Conservation (phyloP, 352 stramenopile species). For the Globisporangium echinulatum region DNA sequence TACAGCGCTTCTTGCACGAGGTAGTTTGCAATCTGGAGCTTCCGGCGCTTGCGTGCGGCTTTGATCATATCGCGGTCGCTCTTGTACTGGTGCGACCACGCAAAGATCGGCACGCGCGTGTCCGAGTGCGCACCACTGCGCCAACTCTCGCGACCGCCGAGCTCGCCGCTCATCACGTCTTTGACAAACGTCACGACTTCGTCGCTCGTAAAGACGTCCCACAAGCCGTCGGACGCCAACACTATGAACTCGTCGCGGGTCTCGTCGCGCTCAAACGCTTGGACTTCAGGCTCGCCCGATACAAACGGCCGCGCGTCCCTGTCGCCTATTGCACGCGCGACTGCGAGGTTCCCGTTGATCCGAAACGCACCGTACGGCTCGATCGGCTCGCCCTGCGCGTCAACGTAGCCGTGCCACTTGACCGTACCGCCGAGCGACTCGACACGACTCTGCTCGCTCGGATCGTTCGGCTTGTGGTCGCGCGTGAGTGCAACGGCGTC, state of each 20-base stretch:
- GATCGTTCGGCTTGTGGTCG: constrained; percentile 89
- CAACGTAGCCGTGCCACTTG: constrained; percentile 86
- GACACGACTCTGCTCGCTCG: constrained; percentile 62
- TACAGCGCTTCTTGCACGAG: constrained; percentile 89
- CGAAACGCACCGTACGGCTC: constrained; percentile 88
- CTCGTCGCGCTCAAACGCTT: constrained; percentile 67
- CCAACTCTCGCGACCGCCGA: constrained; percentile 77
- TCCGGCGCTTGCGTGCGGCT: constrained; percentile 75
- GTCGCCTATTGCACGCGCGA: constrained; percentile 89
- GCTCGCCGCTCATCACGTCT: constrained; percentile 78
- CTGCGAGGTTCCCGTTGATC: constrained; percentile 90
- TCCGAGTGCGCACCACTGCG: constrained; percentile 74
- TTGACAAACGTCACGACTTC: constrained; percentile 90
- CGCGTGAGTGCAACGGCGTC: constrained; percentile 67
- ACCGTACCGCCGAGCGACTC: constrained; percentile 80
- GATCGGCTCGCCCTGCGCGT: constrained; percentile 78
- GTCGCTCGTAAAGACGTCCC: constrained; percentile 91
- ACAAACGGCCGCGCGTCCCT: constrained; percentile 84
- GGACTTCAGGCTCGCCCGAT: constrained; percentile 73
- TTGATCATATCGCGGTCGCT: constrained; percentile 89
- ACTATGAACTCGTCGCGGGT: constrained; percentile 90
- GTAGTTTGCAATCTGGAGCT: constrained; percentile 90
- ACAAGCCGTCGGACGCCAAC: constrained; percentile 90
- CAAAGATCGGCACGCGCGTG: constrained; percentile 80
- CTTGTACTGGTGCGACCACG: constrained; percentile 89